Conservation (phyloP, 2,329 filamentous ascomycete species). For the Pseudocercospora macadamiae region DNA sequence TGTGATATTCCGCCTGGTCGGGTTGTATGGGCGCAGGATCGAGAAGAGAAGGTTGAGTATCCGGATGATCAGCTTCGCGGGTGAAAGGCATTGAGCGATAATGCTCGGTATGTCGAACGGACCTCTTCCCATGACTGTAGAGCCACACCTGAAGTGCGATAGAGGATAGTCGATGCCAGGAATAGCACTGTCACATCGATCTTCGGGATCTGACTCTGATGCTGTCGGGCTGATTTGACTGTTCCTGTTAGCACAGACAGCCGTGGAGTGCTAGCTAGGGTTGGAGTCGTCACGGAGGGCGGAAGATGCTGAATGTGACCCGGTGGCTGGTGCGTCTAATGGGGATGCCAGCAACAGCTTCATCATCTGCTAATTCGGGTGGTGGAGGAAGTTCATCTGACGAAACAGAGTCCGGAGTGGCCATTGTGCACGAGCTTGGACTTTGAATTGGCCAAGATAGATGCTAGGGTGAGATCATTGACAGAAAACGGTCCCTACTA, state of each 20-base stretch:
- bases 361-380: background rate
- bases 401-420: no score
- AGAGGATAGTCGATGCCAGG: background rate
- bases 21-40: constrained; percentile 66
- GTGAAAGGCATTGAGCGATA: constrained; percentile 31
- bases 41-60: constrained; percentile 56
- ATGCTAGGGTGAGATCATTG: no score
- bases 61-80: constrained; percentile 46
- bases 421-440: no score
- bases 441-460: no score
- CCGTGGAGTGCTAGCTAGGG: background rate
- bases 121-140: background rate
- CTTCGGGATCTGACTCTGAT: background rate
- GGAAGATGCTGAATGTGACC: background rate
- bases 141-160: background rate
- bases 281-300: background rate
- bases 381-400: no score
- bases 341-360: background rate
- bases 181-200: background rate
- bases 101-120: background rate
- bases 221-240: background rate
- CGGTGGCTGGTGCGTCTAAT: background rate
- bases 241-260: background rate
- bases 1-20: constrained; percentile 62
- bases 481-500: no score